phyloP scores from a whole-genome alignment of 192 early-diverging fungal genomes.

The Lobosporangium transversale region DNA sequence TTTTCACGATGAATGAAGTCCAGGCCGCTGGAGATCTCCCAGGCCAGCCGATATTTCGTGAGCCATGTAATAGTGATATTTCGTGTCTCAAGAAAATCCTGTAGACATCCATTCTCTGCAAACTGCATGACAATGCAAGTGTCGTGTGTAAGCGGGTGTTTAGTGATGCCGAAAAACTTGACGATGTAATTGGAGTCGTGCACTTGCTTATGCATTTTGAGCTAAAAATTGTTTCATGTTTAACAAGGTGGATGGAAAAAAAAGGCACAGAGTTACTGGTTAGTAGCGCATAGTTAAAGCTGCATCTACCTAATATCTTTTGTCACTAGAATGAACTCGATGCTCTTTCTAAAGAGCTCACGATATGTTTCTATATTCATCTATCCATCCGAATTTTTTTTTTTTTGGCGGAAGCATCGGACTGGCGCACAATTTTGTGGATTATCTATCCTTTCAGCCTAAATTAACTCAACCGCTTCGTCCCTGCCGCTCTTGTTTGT shows the following conservation, averaged over 20 bases:
- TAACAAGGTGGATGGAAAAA: background rate
- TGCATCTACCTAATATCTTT: too few relatives aligned
- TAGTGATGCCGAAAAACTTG: constrained; percentile 56
- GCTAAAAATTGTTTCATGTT: constrained; percentile 13
- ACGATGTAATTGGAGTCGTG: constrained; percentile 58
- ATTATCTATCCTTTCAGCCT: background rate
- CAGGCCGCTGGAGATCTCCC: constrained; percentile 52
- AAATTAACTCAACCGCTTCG: background rate
- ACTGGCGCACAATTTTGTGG: background rate
- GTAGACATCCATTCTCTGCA: constrained; percentile 53
- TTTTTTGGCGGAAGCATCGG: background rate
- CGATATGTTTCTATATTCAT: too few relatives aligned
- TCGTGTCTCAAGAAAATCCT: constrained; percentile 53
- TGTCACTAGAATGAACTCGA: too few relatives aligned
- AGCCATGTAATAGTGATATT: constrained; percentile 49
- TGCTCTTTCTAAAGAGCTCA: too few relatives aligned
- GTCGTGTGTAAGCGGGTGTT: constrained; percentile 53
- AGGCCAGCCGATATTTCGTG: constrained; percentile 48
- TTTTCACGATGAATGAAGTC: constrained; percentile 57
- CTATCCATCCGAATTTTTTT: background rate
- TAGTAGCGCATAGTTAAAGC: too few relatives aligned
- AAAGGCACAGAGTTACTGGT: background rate
- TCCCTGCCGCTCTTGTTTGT: background rate
- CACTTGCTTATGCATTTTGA: constrained; percentile 56
- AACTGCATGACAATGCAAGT: constrained; percentile 58